phyloP scores from a whole-genome alignment of 371 early-diverging fungal species.

The Funneliformis caledonium region DNA sequence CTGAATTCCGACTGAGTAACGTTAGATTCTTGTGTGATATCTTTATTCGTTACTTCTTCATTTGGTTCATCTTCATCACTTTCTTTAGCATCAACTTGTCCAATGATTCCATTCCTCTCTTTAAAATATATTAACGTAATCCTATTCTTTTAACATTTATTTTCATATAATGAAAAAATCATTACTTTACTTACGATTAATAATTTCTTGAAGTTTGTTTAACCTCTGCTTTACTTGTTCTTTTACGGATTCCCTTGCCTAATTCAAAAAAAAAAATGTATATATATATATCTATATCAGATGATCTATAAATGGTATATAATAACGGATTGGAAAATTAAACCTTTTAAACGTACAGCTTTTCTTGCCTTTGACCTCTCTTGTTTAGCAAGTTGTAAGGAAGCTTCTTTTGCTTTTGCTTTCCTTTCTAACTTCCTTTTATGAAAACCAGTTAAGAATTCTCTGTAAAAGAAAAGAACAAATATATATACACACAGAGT shows the following conservation, averaged over 20 bases:
- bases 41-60: not conserved
- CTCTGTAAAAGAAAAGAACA: slow-evolving; percentile 45
- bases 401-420: slow-evolving; percentile 55
- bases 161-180: not conserved
- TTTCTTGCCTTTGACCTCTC: slow-evolving; percentile 54
- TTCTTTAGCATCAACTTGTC: not conserved
- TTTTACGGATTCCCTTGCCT: slow-evolving; percentile 4
- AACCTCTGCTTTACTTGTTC: not conserved
- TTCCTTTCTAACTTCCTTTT: slow-evolving; percentile 72
- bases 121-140: not conserved
- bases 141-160: not conserved
- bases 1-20: not conserved
- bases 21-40: not conserved
- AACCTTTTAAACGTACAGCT: slow-evolving; percentile 37
- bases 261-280: not conserved
- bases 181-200: slow-evolving; percentile 20
- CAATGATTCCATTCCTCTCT: not conserved
- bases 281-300: not conserved
- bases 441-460: slow-evolving; percentile 78
- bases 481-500: not conserved
- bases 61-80: not conserved
- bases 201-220: not conserved
- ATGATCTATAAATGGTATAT: not conserved
- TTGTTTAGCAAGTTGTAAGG: slow-evolving; percentile 50
- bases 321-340: not conserved